These are phyloP conservation scores for Bryoerythrophyllum caledonicum DNA, from an alignment of 225 moss, liverwort and hornwort species.

Conservation along the genomic window DNA sequence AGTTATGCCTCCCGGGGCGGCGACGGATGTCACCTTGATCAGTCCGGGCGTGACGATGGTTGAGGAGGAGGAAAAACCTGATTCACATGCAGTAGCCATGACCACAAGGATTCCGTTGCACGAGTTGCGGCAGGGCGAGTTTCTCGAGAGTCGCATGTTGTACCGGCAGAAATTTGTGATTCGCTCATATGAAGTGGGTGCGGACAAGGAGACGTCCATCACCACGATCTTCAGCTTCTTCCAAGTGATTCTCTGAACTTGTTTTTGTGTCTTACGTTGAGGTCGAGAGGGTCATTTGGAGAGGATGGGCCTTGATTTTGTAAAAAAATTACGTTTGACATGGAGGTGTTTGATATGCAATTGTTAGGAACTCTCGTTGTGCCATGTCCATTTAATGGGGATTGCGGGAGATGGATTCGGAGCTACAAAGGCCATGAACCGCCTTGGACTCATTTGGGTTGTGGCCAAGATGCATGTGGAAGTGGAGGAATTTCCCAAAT, in stretches of 20 bases:
- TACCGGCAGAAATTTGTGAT: slow-evolving; percentile 36
- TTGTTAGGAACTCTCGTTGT: slow-evolving; percentile 32
- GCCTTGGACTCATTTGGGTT: slow-evolving; percentile 39
- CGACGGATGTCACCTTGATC: background rate
- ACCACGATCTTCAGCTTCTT: slow-evolving; percentile 38
- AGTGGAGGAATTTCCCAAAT: slow-evolving; percentile 33
- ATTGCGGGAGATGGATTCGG: slow-evolving; percentile 42
- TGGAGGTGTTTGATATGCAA: background rate
- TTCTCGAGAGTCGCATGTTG: slow-evolving; percentile 25
- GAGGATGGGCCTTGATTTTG: background rate
- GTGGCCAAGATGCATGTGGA: slow-evolving; percentile 43
- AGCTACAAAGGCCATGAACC: slow-evolving; percentile 39
- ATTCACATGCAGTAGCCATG: background rate
- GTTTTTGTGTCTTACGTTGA: background rate
- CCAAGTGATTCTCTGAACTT: slow-evolving; percentile 20
- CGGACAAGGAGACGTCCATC: slow-evolving; percentile 29
- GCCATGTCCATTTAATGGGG: slow-evolving; percentile 34
- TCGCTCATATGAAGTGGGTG: slow-evolving; percentile 40
- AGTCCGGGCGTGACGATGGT: background rate
- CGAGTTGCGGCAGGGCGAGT: slow-evolving; percentile 8
- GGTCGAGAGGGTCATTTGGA: background rate
- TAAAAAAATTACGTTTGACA: background rate
- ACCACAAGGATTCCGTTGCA: slow-evolving; percentile 15
- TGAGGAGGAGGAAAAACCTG: background rate
- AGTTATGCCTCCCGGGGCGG: background rate